Percentiles rank a stretch among this genome's conserved stretches.
phyloP scores from a whole-genome alignment of 257 asterid species.

The Vinca minor region DNA sequence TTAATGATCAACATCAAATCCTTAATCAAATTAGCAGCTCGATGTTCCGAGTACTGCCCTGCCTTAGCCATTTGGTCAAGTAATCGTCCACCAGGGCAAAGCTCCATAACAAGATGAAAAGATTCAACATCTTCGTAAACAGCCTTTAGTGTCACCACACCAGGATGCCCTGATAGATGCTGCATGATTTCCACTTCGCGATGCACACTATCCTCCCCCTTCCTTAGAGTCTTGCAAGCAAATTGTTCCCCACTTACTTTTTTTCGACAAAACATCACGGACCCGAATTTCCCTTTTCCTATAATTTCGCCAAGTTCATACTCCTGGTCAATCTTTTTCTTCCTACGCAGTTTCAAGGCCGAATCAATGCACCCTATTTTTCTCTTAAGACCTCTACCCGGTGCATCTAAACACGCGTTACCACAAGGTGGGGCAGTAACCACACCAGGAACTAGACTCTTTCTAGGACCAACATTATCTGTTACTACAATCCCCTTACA shows the following conservation, averaged over 20 bases:
- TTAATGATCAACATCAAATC: constrained; percentile 70
- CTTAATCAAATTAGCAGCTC: constrained; percentile 66
- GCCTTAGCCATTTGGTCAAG: constrained; percentile 75
- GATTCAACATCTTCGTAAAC: constrained; percentile 76
- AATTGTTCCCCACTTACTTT: constrained; percentile 60
- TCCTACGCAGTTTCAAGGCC: constrained; percentile 70
- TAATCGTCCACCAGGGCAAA: constrained; percentile 74
- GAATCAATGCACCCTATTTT: constrained; percentile 85
- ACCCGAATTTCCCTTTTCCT: constrained; percentile 79
- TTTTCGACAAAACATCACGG: constrained; percentile 56
- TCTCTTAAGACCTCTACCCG: constrained; percentile 74
- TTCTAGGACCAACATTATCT: constrained; percentile 29
- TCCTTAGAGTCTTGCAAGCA: constrained; percentile 73
- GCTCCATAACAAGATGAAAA: constrained; percentile 81
- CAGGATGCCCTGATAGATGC: constrained; percentile 84
- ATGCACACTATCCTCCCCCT: constrained; percentile 83
- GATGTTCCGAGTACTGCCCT: constrained; percentile 54
- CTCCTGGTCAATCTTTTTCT: constrained; percentile 71
- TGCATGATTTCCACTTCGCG: constrained; percentile 96
- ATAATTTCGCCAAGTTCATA: constrained; percentile 48
- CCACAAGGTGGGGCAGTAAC: constrained; percentile 79
- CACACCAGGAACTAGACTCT: constrained; percentile 50
- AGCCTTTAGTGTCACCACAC: constrained; percentile 69
- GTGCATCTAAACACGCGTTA: constrained; percentile 34
- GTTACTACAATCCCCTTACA: constrained; percentile 51